Percentiles rank a stretch among this genome's conserved stretches.
These are phyloP conservation scores for Populus simonii DNA, from an alignment of 345 rosid species.

Conservation along the genomic window DNA sequence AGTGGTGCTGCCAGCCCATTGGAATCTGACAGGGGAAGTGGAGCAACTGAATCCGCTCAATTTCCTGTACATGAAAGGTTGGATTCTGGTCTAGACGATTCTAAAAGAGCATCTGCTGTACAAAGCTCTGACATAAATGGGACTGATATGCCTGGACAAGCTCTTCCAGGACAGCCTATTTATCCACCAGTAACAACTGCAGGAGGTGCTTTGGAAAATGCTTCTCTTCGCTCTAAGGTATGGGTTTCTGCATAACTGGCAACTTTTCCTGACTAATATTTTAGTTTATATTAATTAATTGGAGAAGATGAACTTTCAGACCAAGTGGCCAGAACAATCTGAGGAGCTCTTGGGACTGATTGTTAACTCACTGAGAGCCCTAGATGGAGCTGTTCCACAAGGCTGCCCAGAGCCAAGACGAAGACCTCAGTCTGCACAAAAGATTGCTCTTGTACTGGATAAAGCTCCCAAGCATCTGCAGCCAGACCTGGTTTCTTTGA, in stretches of 20 bases:
- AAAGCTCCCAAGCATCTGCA: slow-evolving; percentile 94
- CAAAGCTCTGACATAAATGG: slow-evolving; percentile 67
- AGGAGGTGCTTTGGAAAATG: slow-evolving; percentile 51
- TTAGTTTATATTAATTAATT: slow-evolving; percentile 23
- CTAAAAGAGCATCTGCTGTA: slow-evolving; percentile 57
- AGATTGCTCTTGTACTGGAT: slow-evolving; percentile 87
- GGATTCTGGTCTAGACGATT: slow-evolving; percentile 67
- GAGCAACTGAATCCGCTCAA: slow-evolving; percentile 53
- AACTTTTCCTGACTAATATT: slow-evolving; percentile 17
- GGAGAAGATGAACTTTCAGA: slow-evolving; percentile 45
- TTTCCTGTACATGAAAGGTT: slow-evolving; percentile 68
- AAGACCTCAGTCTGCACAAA: slow-evolving; percentile 91
- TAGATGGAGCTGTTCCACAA: slow-evolving; percentile 92
- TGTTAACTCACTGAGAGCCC: slow-evolving; percentile 88
- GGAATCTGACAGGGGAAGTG: slow-evolving; percentile 65
- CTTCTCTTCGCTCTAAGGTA: slow-evolving; percentile 75
- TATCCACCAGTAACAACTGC: slow-evolving; percentile 62
- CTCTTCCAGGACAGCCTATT: slow-evolving; percentile 55
- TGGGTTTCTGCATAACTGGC: slow-evolving; percentile 11
- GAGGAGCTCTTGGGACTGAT: slow-evolving; percentile 97
- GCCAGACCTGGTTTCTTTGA: slow-evolving; percentile 80
- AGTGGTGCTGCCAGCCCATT: slow-evolving; percentile 46
- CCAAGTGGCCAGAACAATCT: slow-evolving; percentile 98
- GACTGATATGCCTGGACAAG: slow-evolving; percentile 44
- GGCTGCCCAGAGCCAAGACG: slow-evolving; percentile 94